phyloP scores from a whole-genome alignment of 805 yeast species.

The Yamadazyma endophytica region DNA sequence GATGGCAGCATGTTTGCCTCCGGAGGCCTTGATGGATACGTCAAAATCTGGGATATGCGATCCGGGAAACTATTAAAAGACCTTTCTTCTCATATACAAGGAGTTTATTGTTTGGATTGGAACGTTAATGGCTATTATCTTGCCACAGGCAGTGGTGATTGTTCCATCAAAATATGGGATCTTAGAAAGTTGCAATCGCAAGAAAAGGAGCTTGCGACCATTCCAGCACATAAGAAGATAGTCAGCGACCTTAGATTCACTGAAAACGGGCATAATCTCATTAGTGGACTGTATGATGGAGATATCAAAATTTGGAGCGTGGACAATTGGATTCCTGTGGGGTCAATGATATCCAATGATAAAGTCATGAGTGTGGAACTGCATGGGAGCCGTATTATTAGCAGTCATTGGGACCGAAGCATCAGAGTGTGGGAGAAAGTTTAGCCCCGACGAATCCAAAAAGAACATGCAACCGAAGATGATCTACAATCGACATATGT shows the following conservation, averaged over 20 bases:
- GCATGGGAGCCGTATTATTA: constrained; percentile 42
- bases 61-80: constrained; percentile 61
- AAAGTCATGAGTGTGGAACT: constrained; percentile 71
- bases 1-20: constrained; percentile 77
- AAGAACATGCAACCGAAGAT: too few relatives aligned
- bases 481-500: too few relatives aligned
- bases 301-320: constrained; percentile 55
- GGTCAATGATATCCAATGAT: constrained; percentile 55
- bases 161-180: constrained; percentile 83
- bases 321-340: constrained; percentile 64
- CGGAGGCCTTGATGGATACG: constrained; percentile 74
- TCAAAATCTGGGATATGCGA: constrained; percentile 81
- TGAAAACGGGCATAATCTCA: constrained; percentile 45
- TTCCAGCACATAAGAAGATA: constrained; percentile 73
- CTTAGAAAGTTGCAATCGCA: constrained; percentile 39
- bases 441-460: too few relatives aligned
- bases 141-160: constrained; percentile 84
- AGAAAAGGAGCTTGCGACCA: constrained; percentile 29
- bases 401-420: constrained; percentile 84
- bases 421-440: constrained; percentile 56
- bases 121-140: constrained; percentile 69
- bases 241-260: constrained; percentile 63
- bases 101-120: constrained; percentile 71
- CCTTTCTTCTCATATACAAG: constrained; percentile 66
- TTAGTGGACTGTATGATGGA: constrained; percentile 71